Conservation (phyloP, 2,329 filamentous ascomycete genomes). For the Fusarium sororula region DNA sequence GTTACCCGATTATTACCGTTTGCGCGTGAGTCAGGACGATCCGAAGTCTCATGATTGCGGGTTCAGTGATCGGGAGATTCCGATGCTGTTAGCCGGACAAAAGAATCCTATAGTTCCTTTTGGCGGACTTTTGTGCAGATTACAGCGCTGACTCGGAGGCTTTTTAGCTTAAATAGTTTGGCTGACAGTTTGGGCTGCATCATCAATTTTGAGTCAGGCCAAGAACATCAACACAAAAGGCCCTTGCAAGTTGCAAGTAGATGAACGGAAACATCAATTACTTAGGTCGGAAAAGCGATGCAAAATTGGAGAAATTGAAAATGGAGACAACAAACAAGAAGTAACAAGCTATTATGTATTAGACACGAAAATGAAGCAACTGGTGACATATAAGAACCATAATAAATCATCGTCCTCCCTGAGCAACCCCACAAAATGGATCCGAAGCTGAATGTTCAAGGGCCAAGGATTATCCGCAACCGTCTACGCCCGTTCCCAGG, state of each 20-base stretch:
- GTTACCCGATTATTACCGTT: not conserved
- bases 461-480: not conserved
- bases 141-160: not conserved
- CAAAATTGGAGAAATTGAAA: not conserved
- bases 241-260: accelerated
- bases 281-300: accelerated
- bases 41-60: not conserved
- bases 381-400: not conserved
- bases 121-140: not conserved
- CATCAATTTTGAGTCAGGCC: not conserved
- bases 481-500: not conserved
- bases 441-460: not conserved
- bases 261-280: not conserved
- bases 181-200: not conserved
- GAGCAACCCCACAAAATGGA: not conserved
- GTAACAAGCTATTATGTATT: not conserved
- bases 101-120: not conserved
- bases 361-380: not conserved
- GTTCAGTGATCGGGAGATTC: not conserved
- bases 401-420: not conserved
- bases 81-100: not conserved
- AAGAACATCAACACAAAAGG: not conserved
- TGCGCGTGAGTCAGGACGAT: not conserved
- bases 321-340: not conserved
- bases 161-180: not conserved